These are phyloP conservation scores for Thalassiosira ordinaria DNA, from an alignment of 352 stramenopile species.

Conservation along the genomic window DNA sequence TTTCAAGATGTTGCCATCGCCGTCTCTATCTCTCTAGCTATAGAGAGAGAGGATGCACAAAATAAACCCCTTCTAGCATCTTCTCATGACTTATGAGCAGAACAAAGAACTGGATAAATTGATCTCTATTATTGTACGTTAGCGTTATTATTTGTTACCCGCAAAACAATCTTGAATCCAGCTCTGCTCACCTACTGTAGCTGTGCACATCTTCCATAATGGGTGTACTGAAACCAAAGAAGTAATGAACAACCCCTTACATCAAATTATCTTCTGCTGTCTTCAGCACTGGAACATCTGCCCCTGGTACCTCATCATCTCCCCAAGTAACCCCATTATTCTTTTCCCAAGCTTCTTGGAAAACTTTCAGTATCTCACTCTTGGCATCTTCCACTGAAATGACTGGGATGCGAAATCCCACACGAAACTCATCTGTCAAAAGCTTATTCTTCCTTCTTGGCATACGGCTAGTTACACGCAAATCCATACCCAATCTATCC, in stretches of 20 bases:
- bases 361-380: slow-evolving; percentile 89
- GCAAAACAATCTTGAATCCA: too few species aligned
- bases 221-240: neutral
- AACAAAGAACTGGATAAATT: too few species aligned
- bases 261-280: slow-evolving; percentile 85
- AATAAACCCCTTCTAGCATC: too few species aligned
- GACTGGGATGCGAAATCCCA: slow-evolving; percentile 86
- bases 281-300: slow-evolving; percentile 78
- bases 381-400: slow-evolving; percentile 89
- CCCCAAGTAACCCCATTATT: slow-evolving; percentile 80
- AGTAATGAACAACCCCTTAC: slow-evolving; percentile 40
- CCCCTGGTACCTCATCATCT: slow-evolving; percentile 69
- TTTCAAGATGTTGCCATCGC: too few species aligned
- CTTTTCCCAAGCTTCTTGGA: slow-evolving; percentile 90
- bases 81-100: too few species aligned
- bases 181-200: too few species aligned
- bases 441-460: slow-evolving; percentile 83
- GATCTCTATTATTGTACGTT: too few species aligned
- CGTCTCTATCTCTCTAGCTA: too few species aligned
- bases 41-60: too few species aligned
- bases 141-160: too few species aligned
- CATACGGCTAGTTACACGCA: slow-evolving; percentile 85
- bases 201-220: too few species aligned
- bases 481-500: slow-evolving; percentile 88
- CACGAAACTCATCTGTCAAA: slow-evolving; percentile 87